These are phyloP conservation scores for Termitomyces sp. DNA, from an alignment of 768 basidiomycete genomes.

Conservation along the genomic window DNA sequence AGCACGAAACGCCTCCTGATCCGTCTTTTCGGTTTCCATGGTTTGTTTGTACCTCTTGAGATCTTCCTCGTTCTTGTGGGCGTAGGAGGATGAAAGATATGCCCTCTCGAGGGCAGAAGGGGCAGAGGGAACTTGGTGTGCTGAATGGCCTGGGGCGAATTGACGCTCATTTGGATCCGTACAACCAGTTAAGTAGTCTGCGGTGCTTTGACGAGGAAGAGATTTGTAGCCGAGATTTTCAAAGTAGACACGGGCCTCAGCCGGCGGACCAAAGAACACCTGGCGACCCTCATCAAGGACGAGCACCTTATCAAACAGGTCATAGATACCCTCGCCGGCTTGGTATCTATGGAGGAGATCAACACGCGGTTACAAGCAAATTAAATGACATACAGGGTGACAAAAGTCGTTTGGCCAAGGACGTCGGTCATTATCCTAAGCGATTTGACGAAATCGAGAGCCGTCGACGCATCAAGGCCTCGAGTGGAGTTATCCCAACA, in stretches of 20 bases:
- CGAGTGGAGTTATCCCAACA: slow-evolving; percentile 85
- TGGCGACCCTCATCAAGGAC: slow-evolving; percentile 79
- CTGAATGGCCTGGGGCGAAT: slow-evolving; percentile 60
- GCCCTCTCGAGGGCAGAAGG: slow-evolving; percentile 66
- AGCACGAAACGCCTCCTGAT: slow-evolving; percentile 74
- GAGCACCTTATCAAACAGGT: slow-evolving; percentile 84
- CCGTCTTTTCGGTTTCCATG: slow-evolving; percentile 57
- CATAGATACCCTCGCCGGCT: slow-evolving; percentile 76
- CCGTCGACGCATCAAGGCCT: slow-evolving; percentile 83
- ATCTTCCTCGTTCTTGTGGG: slow-evolving; percentile 37
- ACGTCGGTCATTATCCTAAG: slow-evolving; percentile 82
- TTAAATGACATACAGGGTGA: slow-evolving; percentile 52
- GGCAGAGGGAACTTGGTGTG: slow-evolving; percentile 57
- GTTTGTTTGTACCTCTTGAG: slow-evolving; percentile 51
- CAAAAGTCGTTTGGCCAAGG: slow-evolving; percentile 76
- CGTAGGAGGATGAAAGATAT: slow-evolving; percentile 48
- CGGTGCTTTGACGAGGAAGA: slow-evolving; percentile 78
- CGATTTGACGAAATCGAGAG: slow-evolving; percentile 79
- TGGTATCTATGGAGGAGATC: slow-evolving; percentile 49
- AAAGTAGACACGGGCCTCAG: slow-evolving; percentile 77
- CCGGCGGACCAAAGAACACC: slow-evolving; percentile 75
- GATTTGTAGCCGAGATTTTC: slow-evolving; percentile 67
- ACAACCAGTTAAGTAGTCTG: slow-evolving; percentile 82
- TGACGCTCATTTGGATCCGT: slow-evolving; percentile 86
- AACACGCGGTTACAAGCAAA: background rate